Conservation (phyloP, 1,284 basidiomycete species). For the Pseudozyma tsukubaensis region DNA sequence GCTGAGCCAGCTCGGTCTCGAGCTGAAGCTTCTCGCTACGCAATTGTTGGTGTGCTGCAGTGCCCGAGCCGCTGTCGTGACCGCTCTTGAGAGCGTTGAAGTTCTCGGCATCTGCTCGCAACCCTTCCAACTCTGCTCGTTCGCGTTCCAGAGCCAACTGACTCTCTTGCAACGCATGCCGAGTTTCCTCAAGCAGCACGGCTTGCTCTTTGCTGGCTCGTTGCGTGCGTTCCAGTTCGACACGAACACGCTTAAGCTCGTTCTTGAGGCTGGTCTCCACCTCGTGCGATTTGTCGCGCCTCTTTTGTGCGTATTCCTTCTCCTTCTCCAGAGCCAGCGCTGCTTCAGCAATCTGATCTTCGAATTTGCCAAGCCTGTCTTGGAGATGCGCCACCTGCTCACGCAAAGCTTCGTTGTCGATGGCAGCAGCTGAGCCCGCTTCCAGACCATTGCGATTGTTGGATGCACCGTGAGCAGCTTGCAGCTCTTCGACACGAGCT, state of each 20-base stretch:
- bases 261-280: slow-evolving; percentile 73
- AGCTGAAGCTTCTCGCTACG: slow-evolving; percentile 44
- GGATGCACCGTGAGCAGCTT: slow-evolving; percentile 24
- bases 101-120: slow-evolving; percentile 75
- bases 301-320: slow-evolving; percentile 74
- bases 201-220: slow-evolving; percentile 51
- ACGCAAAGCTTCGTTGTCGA: slow-evolving; percentile 89
- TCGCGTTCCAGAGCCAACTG: slow-evolving; percentile 89
- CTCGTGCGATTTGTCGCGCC: slow-evolving; percentile 74
- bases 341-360: slow-evolving; percentile 86
- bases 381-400: slow-evolving; percentile 89
- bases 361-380: slow-evolving; percentile 78
- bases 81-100: slow-evolving; percentile 46
- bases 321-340: slow-evolving; percentile 80
- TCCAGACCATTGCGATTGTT: slow-evolving; percentile 17
- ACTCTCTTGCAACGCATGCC: slow-evolving; percentile 87
- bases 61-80: slow-evolving; percentile 21
- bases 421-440: slow-evolving; percentile 73
- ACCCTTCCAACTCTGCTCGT: slow-evolving; percentile 86
- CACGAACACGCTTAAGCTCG: slow-evolving; percentile 70
- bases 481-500: slow-evolving; percentile 76
- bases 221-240: slow-evolving; percentile 73
- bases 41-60: slow-evolving; percentile 45
- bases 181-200: slow-evolving; percentile 70
- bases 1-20: slow-evolving; percentile 70